These are phyloP conservation scores for Gardenia jasminoides DNA, from an alignment of 257 asterid genomes.

Conservation along the genomic window DNA sequence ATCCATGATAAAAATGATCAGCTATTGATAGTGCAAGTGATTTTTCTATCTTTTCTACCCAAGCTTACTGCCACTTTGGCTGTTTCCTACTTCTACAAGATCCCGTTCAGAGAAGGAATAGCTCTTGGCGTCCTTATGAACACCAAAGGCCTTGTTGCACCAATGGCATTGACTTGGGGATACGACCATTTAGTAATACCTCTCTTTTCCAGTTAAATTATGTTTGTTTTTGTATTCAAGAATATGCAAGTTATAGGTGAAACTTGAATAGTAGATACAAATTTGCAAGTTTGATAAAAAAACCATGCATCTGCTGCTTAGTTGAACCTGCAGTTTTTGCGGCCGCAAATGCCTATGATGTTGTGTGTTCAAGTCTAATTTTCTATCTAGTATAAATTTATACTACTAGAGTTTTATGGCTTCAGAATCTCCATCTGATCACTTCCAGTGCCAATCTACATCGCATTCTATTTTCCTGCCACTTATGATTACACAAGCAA, in stretches of 20 bases:
- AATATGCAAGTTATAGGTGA: neutral
- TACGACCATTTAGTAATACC: slow-evolving; percentile 22
- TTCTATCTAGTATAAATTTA: neutral
- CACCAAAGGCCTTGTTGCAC: slow-evolving; percentile 22
- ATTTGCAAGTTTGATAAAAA: neutral
- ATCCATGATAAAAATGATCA: neutral
- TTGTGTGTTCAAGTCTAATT: neutral
- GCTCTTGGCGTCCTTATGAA: slow-evolving; percentile 28
- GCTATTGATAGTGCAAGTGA: slow-evolving; percentile 7
- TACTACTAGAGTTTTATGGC: neutral
- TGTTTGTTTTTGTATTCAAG: neutral
- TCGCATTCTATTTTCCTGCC: too few relatives aligned
- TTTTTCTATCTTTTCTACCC: slow-evolving; percentile 14
- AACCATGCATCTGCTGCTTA: neutral
- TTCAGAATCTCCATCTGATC: too few relatives aligned
- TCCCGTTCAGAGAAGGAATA: slow-evolving; percentile 18
- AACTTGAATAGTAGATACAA: neutral
- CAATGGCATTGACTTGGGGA: slow-evolving; percentile 19
- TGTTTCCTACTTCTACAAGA: slow-evolving; percentile 13
- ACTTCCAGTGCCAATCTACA: too few relatives aligned
- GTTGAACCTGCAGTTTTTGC: neutral
- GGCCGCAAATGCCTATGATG: neutral
- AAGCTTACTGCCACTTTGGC: slow-evolving; percentile 21
- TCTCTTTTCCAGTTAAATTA: neutral
- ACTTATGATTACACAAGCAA: too few relatives aligned